Percentiles rank a stretch among this genome's conserved stretches.
Conservation (phyloP, 768 basidiomycete species). For the Mycena rebaudengoi region DNA sequence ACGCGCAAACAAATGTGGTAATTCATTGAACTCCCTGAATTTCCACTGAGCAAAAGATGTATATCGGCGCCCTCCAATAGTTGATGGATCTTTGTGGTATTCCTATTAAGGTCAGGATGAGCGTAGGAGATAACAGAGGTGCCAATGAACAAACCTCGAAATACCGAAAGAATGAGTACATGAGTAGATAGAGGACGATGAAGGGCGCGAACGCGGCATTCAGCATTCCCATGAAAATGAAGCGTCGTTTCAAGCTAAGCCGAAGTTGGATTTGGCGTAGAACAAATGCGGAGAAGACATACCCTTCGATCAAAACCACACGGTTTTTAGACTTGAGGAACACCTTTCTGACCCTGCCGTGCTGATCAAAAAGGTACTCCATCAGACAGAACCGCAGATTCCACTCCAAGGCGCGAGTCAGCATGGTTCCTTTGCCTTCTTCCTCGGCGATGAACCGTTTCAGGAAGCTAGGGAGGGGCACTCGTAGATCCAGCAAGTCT, state of each 20-base stretch:
- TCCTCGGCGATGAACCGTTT: conserved; percentile 59
- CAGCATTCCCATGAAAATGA: conserved; percentile 96
- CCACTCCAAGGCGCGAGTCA: conserved; percentile 96
- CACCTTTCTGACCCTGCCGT: conserved; percentile 88
- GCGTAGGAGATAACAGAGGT: background rate
- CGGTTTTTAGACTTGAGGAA: conserved; percentile 90
- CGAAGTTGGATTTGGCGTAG: background rate
- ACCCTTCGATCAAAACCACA: conserved; percentile 84
- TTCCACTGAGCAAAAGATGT: conserved; percentile 98
- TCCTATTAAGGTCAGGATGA: conserved; percentile 66
- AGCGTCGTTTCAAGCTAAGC: conserved; percentile 77
- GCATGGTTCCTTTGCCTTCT: conserved; percentile 75
- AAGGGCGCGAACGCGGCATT: conserved; percentile 97
- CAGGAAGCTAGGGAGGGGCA: conserved; percentile 75
- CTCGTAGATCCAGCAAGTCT: conserved; percentile 87
- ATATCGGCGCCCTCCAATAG: conserved; percentile 91
- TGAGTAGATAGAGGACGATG: conserved; percentile 93
- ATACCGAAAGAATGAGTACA: conserved; percentile 99
- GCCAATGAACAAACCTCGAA: conserved; percentile 78
- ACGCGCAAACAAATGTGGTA: conserved; percentile 90
- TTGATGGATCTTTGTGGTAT: conserved; percentile 98
- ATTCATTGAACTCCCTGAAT: conserved; percentile 98
- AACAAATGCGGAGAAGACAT: conserved; percentile 19
- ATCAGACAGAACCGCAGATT: conserved; percentile 95
- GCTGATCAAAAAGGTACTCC: conserved; percentile 93